phyloP scores from a whole-genome alignment of 495 filamentous ascomycete species.

The Trichoderma reesei region DNA sequence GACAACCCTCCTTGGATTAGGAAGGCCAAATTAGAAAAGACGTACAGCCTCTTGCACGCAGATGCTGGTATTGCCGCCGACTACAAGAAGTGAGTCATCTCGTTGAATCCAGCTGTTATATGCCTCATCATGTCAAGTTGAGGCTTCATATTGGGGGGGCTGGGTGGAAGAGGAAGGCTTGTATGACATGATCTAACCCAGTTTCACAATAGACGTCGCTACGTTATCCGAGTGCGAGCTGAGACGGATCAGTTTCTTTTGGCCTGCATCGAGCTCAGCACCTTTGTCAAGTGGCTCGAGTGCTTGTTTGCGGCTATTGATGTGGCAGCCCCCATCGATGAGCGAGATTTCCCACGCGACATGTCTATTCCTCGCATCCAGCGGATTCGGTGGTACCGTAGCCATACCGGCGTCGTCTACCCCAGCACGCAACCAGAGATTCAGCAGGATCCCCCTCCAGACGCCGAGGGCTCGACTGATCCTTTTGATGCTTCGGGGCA shows the following conservation, averaged over 20 bases:
- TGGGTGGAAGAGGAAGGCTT: neutral
- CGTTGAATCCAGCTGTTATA: conserved; percentile 18
- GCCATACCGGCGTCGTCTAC: conserved; percentile 20
- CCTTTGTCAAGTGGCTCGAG: conserved; percentile 50
- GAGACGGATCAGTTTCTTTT: conserved; percentile 58
- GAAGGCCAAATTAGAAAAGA: conserved; percentile 38
- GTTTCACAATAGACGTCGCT: conserved; percentile 32
- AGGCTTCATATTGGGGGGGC: neutral
- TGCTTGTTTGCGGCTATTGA: conserved; percentile 54
- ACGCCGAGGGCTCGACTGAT: conserved; percentile 16
- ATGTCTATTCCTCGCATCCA: conserved; percentile 41
- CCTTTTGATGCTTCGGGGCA: neutral
- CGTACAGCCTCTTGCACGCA: conserved; percentile 53
- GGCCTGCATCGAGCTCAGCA: conserved; percentile 40
- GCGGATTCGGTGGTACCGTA: conserved; percentile 25
- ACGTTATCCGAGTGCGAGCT: conserved; percentile 50
- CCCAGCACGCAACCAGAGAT: conserved; percentile 13
- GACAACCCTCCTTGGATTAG: conserved; percentile 35
- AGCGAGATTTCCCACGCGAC: conserved; percentile 48
- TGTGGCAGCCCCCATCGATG: conserved; percentile 52
- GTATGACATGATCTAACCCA: neutral
- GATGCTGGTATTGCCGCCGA: conserved; percentile 57
- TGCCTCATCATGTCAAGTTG: conserved; percentile 18
- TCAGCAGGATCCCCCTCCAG: conserved; percentile 1
- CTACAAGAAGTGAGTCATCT: conserved; percentile 43